Evolutionary conservation across 2,329 filamentous ascomycete species (phyloP).

Genomic region (Didymella lethalis): DNA sequence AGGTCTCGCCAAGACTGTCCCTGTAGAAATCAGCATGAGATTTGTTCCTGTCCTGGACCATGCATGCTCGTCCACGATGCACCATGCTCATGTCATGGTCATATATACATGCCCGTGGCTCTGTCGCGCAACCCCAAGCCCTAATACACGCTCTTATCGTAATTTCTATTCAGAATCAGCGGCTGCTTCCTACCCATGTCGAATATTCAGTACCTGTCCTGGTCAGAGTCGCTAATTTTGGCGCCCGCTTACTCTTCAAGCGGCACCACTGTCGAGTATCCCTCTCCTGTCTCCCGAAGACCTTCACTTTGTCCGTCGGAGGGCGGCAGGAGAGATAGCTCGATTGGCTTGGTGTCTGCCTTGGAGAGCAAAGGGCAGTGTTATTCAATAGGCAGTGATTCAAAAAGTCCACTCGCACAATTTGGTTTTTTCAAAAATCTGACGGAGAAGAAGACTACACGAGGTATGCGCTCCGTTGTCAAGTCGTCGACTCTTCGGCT

Average conservation of each 20-base stretch:
- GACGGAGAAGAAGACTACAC: constrained; percentile 75
- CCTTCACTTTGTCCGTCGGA: constrained; percentile 47
- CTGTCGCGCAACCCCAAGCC: constrained; percentile 35
- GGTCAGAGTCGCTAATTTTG: constrained; percentile 47
- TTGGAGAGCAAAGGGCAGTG: constrained; percentile 50
- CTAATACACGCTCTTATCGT: constrained; percentile 37
- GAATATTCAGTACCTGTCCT: constrained; percentile 42
- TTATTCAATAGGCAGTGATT: constrained; percentile 48
- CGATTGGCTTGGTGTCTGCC: constrained; percentile 47
- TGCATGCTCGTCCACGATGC: constrained; percentile 34
- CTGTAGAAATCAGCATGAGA: constrained; percentile 36
- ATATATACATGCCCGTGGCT: constrained; percentile 47
- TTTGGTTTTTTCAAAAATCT: constrained; percentile 69
- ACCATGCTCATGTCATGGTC: constrained; percentile 28
- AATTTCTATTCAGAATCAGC: constrained; percentile 38
- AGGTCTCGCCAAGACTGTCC: constrained; percentile 41
- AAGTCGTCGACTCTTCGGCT: constrained; percentile 10
- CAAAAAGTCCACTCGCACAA: constrained; percentile 49
- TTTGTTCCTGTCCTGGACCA: constrained; percentile 30
- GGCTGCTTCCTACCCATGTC: constrained; percentile 18
- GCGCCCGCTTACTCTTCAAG: constrained; percentile 48
- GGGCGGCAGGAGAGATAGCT: constrained; percentile 43
- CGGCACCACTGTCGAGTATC: constrained; percentile 45
- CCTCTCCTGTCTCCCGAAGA: constrained; percentile 45
- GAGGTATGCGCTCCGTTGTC: constrained; percentile 62